Conservation (phyloP, 2,329 filamentous ascomycete species). For the Ophiocordyceps camponoti-saundersi region DNA sequence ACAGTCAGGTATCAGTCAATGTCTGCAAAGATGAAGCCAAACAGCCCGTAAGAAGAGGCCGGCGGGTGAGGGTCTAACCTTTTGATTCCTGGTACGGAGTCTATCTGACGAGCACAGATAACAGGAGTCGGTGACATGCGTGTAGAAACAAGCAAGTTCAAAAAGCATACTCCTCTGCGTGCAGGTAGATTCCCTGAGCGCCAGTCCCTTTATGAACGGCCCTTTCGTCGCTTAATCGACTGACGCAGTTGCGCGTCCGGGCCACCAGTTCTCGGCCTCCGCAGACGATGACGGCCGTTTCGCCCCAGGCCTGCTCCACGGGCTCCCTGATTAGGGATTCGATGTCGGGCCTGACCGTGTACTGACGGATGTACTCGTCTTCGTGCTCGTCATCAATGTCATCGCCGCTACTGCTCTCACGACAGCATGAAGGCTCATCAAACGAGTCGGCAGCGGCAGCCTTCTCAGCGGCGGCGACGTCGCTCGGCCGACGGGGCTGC, state of each 20-base stretch:
- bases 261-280: slow-evolving; percentile 38
- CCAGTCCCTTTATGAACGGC: slow-evolving; percentile 48
- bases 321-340: slow-evolving; percentile 31
- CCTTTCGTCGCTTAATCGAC: slow-evolving; percentile 38
- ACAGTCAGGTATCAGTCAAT: too few relatives aligned
- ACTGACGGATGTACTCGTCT: slow-evolving; percentile 19
- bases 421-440: neutral
- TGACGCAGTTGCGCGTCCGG: slow-evolving; percentile 35
- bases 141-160: slow-evolving; percentile 9
- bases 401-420: neutral
- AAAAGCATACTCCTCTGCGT: slow-evolving; percentile 43
- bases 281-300: slow-evolving; percentile 44
- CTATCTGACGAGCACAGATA: too few relatives aligned
- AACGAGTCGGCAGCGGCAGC: neutral
- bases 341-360: slow-evolving; percentile 31
- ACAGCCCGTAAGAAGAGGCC: too few relatives aligned
- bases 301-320: slow-evolving; percentile 40
- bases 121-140: too few relatives aligned
- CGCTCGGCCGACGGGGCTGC: neutral
- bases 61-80: neutral
- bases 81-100: neutral
- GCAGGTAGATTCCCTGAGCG: slow-evolving; percentile 42
- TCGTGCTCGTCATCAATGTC: neutral
- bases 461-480: neutral
- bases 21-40: too few relatives aligned